Conservation (phyloP, 1,139 yeast species). For the Debaryomyces udenii region DNA sequence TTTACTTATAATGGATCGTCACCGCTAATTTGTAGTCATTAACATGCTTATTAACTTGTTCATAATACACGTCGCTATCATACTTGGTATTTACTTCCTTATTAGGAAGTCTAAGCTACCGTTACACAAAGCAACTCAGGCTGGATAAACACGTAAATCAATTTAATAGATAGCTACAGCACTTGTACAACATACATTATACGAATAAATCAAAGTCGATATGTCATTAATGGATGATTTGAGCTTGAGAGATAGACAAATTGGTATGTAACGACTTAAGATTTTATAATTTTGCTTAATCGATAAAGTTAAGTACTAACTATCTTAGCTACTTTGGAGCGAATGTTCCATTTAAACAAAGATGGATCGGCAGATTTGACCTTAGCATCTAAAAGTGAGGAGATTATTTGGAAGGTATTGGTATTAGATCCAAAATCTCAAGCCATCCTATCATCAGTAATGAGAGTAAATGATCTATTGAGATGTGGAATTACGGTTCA, state of each 20-base stretch:
- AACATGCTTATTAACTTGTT: too few relatives aligned
- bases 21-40: too few relatives aligned
- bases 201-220: neutral
- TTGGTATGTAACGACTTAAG: constrained; percentile 20
- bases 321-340: constrained; percentile 54
- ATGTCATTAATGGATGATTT: constrained; percentile 24
- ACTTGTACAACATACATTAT: neutral
- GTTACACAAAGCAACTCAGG: constrained; percentile 4
- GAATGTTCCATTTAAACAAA: constrained; percentile 79
- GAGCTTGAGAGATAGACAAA: constrained; percentile 40
- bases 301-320: constrained; percentile 1
- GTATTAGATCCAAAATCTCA: constrained; percentile 82
- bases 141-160: constrained; percentile 10
- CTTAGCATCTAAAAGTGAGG: constrained; percentile 57
- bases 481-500: constrained; percentile 92
- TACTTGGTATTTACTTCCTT: constrained; percentile 12
- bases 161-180: neutral
- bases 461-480: constrained; percentile 86
- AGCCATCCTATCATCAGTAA: constrained; percentile 81
- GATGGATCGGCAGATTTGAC: constrained; percentile 57
- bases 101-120: constrained; percentile 18
- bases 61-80: neutral
- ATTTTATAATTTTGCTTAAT: too few relatives aligned
- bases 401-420: constrained; percentile 89
- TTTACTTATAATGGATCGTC: too few relatives aligned